These are phyloP conservation scores for Gardenia jasminoides DNA, from an alignment of 257 asterid genomes.

Conservation along the genomic window DNA sequence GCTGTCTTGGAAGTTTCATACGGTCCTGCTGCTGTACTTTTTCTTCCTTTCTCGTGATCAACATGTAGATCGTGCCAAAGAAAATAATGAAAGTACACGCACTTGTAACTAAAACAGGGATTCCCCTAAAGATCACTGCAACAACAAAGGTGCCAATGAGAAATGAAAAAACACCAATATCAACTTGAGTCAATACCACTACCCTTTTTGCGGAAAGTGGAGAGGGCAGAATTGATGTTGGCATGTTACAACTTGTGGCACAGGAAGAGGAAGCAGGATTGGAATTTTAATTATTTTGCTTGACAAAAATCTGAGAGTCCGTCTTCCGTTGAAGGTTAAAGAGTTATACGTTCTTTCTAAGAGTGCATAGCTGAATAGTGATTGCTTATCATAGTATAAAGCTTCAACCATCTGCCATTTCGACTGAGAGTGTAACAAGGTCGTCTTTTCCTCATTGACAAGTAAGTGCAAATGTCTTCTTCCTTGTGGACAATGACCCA, in stretches of 20 bases:
- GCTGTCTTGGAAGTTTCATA: too few species aligned
- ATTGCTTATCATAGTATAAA: not conserved
- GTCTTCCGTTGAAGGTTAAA: not conserved
- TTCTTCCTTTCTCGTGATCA: not conserved
- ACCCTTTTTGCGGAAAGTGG: not conserved
- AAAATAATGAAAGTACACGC: not conserved
- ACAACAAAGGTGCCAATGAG: not conserved
- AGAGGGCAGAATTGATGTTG: not conserved
- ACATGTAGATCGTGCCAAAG: not conserved
- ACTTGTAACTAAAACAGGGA: not conserved
- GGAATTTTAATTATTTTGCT: not conserved
- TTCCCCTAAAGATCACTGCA: not conserved
- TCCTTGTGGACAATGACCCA: not conserved
- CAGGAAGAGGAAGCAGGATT: not conserved
- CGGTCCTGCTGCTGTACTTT: not conserved
- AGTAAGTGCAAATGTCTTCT: not conserved
- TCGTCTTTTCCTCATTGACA: not conserved
- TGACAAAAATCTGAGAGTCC: not conserved
- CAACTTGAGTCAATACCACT: not conserved
- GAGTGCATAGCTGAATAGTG: not conserved
- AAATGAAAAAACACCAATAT: not conserved
- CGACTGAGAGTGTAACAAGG: not conserved
- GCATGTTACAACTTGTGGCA: not conserved
- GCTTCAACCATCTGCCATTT: not conserved
- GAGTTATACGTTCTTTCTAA: not conserved